Percentiles rank a stretch among this genome's conserved stretches.
phyloP scores from a whole-genome alignment of 177 flowering plant genomes.

The Vitis hybrid region DNA sequence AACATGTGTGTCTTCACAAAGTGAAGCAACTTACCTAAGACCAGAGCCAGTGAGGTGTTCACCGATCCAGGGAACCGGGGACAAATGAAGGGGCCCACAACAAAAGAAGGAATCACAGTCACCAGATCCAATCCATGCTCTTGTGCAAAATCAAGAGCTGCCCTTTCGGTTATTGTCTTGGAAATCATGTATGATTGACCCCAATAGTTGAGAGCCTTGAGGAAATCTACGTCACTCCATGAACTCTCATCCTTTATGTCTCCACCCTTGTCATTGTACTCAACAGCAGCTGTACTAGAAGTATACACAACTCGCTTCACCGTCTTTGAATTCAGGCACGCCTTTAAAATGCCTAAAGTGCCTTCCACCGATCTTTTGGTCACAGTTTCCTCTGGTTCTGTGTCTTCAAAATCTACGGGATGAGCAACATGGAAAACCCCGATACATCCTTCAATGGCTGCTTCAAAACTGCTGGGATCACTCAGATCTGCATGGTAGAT shows the following conservation, averaged over 20 bases:
- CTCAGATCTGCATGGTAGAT: conserved; percentile 45
- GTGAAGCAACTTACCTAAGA: conserved; percentile 20
- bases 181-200: conserved; percentile 25
- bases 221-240: conserved; percentile 39
- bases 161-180: conserved; percentile 39
- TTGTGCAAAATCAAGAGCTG: conserved; percentile 36
- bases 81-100: conserved; percentile 46
- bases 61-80: conserved; percentile 23
- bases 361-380: conserved; percentile 29
- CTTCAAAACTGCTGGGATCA: conserved; percentile 31
- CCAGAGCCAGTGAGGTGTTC: conserved; percentile 14
- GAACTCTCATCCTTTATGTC: conserved; percentile 28
- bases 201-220: neutral
- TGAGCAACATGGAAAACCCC: conserved; percentile 54
- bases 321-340: conserved; percentile 42
- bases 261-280: neutral
- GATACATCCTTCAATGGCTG: conserved; percentile 40
- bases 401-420: conserved; percentile 26
- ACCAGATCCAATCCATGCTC: conserved; percentile 42
- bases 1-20: too few relatives aligned
- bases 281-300: conserved; percentile 30
- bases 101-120: conserved; percentile 25
- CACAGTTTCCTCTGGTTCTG: conserved; percentile 24
- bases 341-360: conserved; percentile 32
- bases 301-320: conserved; percentile 52